These are phyloP conservation scores for Aspergillus novofumigatus DNA, from an alignment of 2,329 filamentous ascomycete species.

Conservation along the genomic window DNA sequence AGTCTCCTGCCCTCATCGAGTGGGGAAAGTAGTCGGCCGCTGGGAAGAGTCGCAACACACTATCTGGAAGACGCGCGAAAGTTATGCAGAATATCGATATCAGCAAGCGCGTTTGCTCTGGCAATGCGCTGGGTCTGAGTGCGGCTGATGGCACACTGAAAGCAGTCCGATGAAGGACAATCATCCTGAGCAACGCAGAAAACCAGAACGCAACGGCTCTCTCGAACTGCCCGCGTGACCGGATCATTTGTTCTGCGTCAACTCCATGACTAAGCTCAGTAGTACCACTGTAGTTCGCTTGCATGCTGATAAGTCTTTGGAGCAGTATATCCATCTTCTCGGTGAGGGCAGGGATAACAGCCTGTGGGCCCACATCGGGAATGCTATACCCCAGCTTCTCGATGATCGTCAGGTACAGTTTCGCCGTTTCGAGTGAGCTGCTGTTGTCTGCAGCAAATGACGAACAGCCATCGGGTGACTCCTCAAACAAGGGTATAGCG, in stretches of 20 bases:
- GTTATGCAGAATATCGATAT: conserved; percentile 39
- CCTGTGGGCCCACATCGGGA: conserved; percentile 28
- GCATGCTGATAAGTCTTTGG: conserved; percentile 32
- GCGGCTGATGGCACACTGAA: conserved; percentile 25
- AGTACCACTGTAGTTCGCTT: conserved; percentile 20
- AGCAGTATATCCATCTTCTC: conserved; percentile 39
- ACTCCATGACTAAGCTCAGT: conserved; percentile 12
- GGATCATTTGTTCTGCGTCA: conserved; percentile 10
- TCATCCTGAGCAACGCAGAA: conserved; percentile 37
- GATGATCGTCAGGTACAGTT: conserved; percentile 36
- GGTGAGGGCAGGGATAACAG: conserved; percentile 32
- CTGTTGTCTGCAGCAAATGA: conserved; percentile 8
- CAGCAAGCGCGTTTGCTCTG: conserved; percentile 35
- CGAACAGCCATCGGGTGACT: conserved; percentile 10
- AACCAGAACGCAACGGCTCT: conserved; percentile 37
- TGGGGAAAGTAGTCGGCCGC: conserved; percentile 28
- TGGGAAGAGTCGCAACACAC: conserved; percentile 28
- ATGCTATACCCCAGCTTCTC: conserved; percentile 37
- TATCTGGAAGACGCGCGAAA: conserved; percentile 33
- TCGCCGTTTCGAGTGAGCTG: conserved; percentile 28
- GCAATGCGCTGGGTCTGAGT: conserved; percentile 22
- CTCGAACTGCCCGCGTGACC: conserved; percentile 24
- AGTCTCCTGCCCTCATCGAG: conserved; percentile 16
- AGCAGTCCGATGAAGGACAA: conserved; percentile 37
- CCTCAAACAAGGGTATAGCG: conserved; percentile 31